Conservation (phyloP, 2,329 filamentous ascomycete species). For the Verticillium albo-atrum region DNA sequence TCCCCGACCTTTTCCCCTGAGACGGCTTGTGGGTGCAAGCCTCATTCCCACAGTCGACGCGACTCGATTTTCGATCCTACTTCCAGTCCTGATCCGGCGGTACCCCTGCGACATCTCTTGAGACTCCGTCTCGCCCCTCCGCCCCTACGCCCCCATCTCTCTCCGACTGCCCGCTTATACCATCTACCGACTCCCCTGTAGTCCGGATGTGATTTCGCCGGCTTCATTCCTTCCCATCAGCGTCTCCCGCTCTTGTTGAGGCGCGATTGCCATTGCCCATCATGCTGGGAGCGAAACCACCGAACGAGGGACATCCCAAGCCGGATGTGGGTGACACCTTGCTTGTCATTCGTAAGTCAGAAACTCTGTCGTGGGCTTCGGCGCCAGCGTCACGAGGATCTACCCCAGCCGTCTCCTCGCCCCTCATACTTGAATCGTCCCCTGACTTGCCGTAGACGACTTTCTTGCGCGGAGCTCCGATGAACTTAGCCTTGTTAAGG, state of each 20-base stretch:
- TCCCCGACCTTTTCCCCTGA: not conserved
- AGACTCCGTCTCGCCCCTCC: not conserved
- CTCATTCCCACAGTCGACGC: not conserved
- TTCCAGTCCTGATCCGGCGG: not conserved
- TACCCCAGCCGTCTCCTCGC: not conserved
- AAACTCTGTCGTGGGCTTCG: not conserved
- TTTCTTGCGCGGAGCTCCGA: conserved; percentile 89
- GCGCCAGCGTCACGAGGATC: not conserved
- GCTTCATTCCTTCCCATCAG: conserved; percentile 8
- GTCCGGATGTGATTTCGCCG: conserved; percentile 11
- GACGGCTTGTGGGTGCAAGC: not conserved
- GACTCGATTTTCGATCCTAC: not conserved
- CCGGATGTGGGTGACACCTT: conserved; percentile 64
- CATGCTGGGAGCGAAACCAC: conserved; percentile 37
- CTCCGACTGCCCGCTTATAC: not conserved
- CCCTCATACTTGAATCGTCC: not conserved
- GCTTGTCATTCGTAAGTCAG: conserved; percentile 64
- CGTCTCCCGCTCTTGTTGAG: conserved; percentile 12
- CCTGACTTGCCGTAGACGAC: conserved; percentile 59
- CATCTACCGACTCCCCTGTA: not conserved
- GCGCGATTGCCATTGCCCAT: not conserved
- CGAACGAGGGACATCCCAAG: conserved; percentile 31
- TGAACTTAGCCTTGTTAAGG: conserved; percentile 83
- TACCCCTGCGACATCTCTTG: not conserved
- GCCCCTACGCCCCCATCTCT: too few relatives aligned